Base-by-base conservation (phyloP, 2,329 filamentous ascomycete species). In the Cryphonectria radicalis region DNA sequence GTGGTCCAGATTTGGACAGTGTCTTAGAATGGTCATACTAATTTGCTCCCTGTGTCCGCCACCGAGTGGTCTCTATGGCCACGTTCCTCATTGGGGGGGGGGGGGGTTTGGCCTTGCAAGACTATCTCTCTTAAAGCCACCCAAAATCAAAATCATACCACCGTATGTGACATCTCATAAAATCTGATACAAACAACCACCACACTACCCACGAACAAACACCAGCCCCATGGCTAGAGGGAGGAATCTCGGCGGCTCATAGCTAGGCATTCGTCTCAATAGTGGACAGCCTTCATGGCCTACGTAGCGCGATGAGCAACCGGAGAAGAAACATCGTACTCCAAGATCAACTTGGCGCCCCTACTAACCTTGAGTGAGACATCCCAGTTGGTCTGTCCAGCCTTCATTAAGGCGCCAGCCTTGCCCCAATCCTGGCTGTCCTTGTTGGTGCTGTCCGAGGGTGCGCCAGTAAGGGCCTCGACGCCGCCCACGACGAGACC, bases 251-350 rank as follows among this genome's bases (percentile, higher is more conserved):
- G 28, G 55, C 6, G 28, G 55, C 6, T 32, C 32, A 28, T 28
- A 59, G 25, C 14, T 5, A 13, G 55, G 14, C 28, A 28, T 32
- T 32, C 13, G 14, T 17, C 13, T 32, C 55, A 59, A 28, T 57
- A 57, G 25, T 57, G 25, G 25, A 19, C 55, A 32, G 55, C 55
- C 55, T 28, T 14, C 42, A 5, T 19, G 14, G 5, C 28, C 68
- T 77, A 74, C 7, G 79, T 70, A 65, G 84, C 81, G 8, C 74
- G 77, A 73, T 89, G 86, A 11, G 84, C 85, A 22, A 79, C 79
- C 1, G 90, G 90, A 74, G 88, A 82, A 32, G 83, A 84, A 25
- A 90, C 85, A 72, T 88, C 85, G 79, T 92, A 92, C 80, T 90
- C 88, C 72, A 93, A 77, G 35, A 80, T 80, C 73, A 92, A 78